Base-by-base conservation (phyloP, 192 early-diverging fungal genomes). In the Gigaspora rosea region DNA sequence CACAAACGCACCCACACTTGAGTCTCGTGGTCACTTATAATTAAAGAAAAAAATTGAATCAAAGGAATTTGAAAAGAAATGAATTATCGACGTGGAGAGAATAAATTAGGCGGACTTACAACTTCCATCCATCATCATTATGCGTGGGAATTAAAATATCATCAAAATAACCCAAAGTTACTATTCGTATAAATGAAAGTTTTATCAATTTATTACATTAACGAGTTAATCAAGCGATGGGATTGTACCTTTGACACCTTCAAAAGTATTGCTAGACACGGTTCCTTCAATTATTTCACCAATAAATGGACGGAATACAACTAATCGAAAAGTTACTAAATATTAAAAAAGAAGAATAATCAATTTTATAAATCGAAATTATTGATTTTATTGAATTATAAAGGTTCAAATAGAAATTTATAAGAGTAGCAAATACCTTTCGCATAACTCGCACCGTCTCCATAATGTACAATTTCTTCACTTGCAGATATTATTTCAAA, bases 231-330 rank as follows among this genome's bases (percentile, higher is more conserved):
- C 27, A 27, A 27, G 27, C 27, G 27, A 27, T 27, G 27, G 27
- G 27, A 27, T 27, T 27, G 52, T 81, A 94, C 93, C 92, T 88
- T 83, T 74, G 13, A 95, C 85, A 1, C 95, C 95, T 10, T 83
- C 81, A 9, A 84, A 83, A n/a, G 88, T 89, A 57, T 90, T 86
- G 73, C 89, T 91, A 47, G 90, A 85, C 41, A 98, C 90, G 58
- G 89, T 91, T 18, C 96, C 96, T 15, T 87, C 83, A 16, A 98
- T 78, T 9, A 96, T 85, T 81, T 98, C 96, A 48, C 94, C 95
- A 65, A 91, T 82, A 81, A 95, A 96, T 3, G 97, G 97, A 36
- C 95, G 88, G 80, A 97, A 98, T 46, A 97, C 91, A 13, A 96
- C 84, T 82, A 98, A 80, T 10, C 94, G 84, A 86, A 97, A 98